A percentile compares a stretch with the other conserved stretches of the same genome.
Evolutionary conservation across 139 green algal species (phyloP).

Genomic region (Eudorina sp.): DNA sequence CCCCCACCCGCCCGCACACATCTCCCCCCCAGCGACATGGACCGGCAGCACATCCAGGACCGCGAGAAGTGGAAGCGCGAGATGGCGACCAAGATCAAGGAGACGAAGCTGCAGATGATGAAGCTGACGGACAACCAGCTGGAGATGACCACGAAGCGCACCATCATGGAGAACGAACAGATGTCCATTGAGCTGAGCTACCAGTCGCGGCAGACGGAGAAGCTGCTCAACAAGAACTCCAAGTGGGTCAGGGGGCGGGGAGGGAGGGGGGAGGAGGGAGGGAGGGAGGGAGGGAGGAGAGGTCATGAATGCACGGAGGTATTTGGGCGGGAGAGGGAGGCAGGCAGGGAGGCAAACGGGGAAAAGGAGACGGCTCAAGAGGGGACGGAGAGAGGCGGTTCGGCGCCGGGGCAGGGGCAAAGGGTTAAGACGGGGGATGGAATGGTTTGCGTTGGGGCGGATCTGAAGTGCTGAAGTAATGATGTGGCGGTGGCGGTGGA

Average conservation of each 20-base stretch:
- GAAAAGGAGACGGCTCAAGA: too few relatives aligned
- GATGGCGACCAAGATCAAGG: constrained; percentile 76
- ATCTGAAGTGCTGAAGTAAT: too few relatives aligned
- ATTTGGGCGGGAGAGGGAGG: background rate
- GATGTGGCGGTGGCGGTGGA: too few relatives aligned
- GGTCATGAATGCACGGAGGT: background rate
- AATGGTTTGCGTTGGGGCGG: too few relatives aligned
- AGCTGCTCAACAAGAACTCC: constrained; percentile 67
- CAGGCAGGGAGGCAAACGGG: background rate
- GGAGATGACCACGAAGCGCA: constrained; percentile 87
- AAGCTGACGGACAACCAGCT: constrained; percentile 87
- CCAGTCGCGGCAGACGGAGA: constrained; percentile 73
- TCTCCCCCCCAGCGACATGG: constrained; percentile 72
- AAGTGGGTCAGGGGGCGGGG: background rate
- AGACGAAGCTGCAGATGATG: constrained; percentile 82
- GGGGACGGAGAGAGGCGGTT: too few relatives aligned
- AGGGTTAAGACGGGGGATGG: too few relatives aligned
- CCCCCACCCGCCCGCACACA: background rate
- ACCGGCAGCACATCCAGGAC: constrained; percentile 87
- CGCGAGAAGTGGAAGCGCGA: constrained; percentile 86
- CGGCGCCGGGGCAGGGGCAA: too few relatives aligned
- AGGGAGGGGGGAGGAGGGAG: background rate
- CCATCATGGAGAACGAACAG: constrained; percentile 89
- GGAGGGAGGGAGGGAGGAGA: background rate
- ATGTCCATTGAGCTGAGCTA: constrained; percentile 83